A percentile compares a stretch with the other conserved stretches of the same genome.
These are phyloP conservation scores for Leptographium flavum DNA, from an alignment of 2,329 filamentous ascomycete genomes.

Conservation along the genomic window DNA sequence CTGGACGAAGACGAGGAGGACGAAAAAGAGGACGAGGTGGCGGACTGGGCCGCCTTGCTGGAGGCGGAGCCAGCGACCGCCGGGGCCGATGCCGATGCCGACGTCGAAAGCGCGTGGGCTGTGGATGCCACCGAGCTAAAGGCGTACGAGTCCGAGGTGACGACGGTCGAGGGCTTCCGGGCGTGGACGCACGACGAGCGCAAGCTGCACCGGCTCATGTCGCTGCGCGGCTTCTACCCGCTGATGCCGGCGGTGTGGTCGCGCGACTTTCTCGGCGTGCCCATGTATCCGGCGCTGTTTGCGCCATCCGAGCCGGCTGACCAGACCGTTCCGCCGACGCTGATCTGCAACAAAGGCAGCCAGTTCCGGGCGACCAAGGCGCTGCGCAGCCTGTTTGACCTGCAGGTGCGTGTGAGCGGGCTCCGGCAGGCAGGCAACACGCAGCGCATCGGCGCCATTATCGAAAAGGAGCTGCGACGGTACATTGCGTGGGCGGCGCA, in stretches of 20 bases:
- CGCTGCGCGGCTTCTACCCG: constrained; percentile 20
- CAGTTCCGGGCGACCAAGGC: constrained; percentile 18
- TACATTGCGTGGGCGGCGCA: constrained; percentile 20
- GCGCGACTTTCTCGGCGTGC: constrained; percentile 19
- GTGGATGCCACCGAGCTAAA: constrained; percentile 9
- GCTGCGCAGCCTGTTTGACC: constrained; percentile 19
- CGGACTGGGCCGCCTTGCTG: constrained; percentile 2
- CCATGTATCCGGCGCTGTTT: constrained; percentile 19
- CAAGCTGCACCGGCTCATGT: constrained; percentile 19
- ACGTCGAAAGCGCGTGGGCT: constrained; percentile 11
- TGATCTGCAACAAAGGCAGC: constrained; percentile 15
- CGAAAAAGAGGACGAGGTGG: background rate
- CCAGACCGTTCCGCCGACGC: constrained; percentile 11
- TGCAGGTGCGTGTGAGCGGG: constrained; percentile 18
- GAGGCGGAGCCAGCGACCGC: constrained; percentile 4
- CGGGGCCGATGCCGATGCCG: constrained; percentile 7
- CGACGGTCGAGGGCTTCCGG: constrained; percentile 9
- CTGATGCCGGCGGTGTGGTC: constrained; percentile 20
- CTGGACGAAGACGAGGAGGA: background rate
- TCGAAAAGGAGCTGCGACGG: constrained; percentile 16
- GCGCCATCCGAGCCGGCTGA: constrained; percentile 11
- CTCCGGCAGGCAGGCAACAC: constrained; percentile 17
- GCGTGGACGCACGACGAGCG: constrained; percentile 19
- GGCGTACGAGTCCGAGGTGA: constrained; percentile 10
- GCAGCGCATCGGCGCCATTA: constrained; percentile 14